Evolutionary conservation across 1,139 yeast species (phyloP), one percentile per base, ranked within the genome.

Genomic region (Candida sanyaensis): DNA sequence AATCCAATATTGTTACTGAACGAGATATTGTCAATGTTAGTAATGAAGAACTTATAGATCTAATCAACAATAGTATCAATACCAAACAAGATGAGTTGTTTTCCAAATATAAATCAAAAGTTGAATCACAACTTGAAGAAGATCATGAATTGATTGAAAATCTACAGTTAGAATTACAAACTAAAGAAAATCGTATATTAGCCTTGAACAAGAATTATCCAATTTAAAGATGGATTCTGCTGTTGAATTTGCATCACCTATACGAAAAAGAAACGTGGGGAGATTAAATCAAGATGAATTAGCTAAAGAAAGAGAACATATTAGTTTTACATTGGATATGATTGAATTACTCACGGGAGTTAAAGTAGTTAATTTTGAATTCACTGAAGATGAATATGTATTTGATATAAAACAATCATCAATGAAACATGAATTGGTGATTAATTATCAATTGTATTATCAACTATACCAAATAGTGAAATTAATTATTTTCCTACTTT

Each of bases 301-400:
- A 30, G 63, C 66, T n/a, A 69, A 70, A 49, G 79, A 73, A 49
- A 61, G 77, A 32, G 79, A 76, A 49, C 73, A 77, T 46, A 74
- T 75, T 13, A 78, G 79, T 1, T 65, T 79, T 45, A 77, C 81
- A 8, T 62, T 80, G 33, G 86, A 80, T 56, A 74, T 83, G 77
- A 59, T 80, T 45, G 84, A 82, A 55, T 71, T 80, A 44, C 65
- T 83, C 40, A 81, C 85, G 7, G 87, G 87, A 0, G 60, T 83
- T 33, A 69, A 82, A 44, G 75, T 83, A 6, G 69, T 73, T 33
- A 73, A 77, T 50, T 79, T 76, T 48, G 74, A 71, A 43, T 82
- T 77, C 44, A 75, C 72, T 38, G 73, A 69, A 2, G 69, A 68
- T 1, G 65, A 66, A 39, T 70, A 75, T 48, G 68, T 69, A 40